Evolutionary conservation across 345 rosid genomes (phyloP).

Genomic region (Cardamine resedifolia): DNA sequence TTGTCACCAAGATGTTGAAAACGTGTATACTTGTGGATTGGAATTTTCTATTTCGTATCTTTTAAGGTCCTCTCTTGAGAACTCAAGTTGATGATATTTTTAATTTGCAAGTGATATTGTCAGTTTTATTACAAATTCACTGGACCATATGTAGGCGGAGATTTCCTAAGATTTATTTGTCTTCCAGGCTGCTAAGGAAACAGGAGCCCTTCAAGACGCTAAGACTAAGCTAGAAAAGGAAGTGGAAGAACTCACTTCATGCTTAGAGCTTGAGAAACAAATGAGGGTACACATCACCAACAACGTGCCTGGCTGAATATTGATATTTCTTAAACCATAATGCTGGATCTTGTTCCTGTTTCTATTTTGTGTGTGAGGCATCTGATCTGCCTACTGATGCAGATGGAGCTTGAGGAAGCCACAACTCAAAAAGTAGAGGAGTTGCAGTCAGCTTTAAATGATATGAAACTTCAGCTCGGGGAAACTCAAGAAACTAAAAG

Average conservation of each 20-base stretch:
- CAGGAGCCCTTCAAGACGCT: slow-evolving; percentile 46
- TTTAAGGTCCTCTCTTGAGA: slow-evolving; percentile 2
- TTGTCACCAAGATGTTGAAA: slow-evolving; percentile 10
- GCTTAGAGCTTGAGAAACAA: slow-evolving; percentile 48
- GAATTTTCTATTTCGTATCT: not conserved
- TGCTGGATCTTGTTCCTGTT: slow-evolving; percentile 6
- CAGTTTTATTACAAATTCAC: not conserved
- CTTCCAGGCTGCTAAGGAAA: slow-evolving; percentile 41
- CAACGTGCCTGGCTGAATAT: not conserved
- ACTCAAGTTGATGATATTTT: slow-evolving; percentile 1
- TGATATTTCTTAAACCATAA: not conserved
- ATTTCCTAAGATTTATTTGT: slow-evolving; percentile 14
- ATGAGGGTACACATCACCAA: slow-evolving; percentile 33
- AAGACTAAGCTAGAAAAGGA: slow-evolving; percentile 38
- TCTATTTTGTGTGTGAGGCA: slow-evolving; percentile 16
- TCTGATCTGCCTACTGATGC: slow-evolving; percentile 37
- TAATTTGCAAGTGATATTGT: not conserved
- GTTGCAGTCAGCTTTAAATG: slow-evolving; percentile 41
- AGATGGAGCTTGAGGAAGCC: slow-evolving; percentile 68
- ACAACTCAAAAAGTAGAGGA: slow-evolving; percentile 42
- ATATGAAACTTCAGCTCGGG: slow-evolving; percentile 56
- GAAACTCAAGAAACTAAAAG: slow-evolving; percentile 59
- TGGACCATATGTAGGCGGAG: not conserved
- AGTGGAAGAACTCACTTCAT: slow-evolving; percentile 33
- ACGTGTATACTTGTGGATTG: not conserved